Base-by-base conservation (phyloP, 2,329 filamentous ascomycete species). In the Aureobasidium sp. region DNA sequence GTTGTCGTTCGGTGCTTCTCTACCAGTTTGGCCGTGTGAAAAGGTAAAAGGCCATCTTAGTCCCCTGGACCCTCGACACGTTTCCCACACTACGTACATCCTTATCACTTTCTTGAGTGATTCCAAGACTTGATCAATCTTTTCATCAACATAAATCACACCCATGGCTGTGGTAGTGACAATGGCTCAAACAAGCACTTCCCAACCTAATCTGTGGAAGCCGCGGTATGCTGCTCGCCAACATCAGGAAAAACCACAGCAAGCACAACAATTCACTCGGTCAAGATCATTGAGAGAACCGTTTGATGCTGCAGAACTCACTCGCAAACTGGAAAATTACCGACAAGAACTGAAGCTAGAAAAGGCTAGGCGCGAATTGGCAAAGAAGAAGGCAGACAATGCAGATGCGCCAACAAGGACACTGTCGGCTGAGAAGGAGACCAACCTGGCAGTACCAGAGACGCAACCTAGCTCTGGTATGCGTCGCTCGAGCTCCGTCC, bases 251-350 rank as follows among this genome's bases (percentile, higher is more conserved):
- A 39, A 49, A 27, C 42, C 47, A 34, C 55, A 34, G 25, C 39
- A 41, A 53, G 14, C 38, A 3, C 52, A 44, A 6, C 53, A 51
- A 6, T 47, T 45, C n/a, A 21, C 37, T 6, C 25, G 48, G 16
- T 41, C 48, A n/a, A 52, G 38, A 19, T 52, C 48, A 11, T 21
- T 52, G 32, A 53, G 35, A 25, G 44, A 56, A 34, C 53, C 53
- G 11, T 56, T 57, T 22, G 56, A 57, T 29, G 37, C 55, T n/a
- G 45, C 52, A n/a, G 53, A 56, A 21, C 34, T 57, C 3, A 55
- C 53, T 6, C 53, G 56, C 10, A 54, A 54, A 17, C 17, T 57
- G 24, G 56, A 57, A 22, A 42, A 39, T 21, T 57, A 57, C 39
- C 53, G 53, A 12, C 50, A 47, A 16, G 56, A 57, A 32, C 27